Evolutionary conservation across 352 stramenopile species (phyloP), one percentile per base, ranked within the genome.

Genomic region (Hyaloperonospora brassicae): DNA sequence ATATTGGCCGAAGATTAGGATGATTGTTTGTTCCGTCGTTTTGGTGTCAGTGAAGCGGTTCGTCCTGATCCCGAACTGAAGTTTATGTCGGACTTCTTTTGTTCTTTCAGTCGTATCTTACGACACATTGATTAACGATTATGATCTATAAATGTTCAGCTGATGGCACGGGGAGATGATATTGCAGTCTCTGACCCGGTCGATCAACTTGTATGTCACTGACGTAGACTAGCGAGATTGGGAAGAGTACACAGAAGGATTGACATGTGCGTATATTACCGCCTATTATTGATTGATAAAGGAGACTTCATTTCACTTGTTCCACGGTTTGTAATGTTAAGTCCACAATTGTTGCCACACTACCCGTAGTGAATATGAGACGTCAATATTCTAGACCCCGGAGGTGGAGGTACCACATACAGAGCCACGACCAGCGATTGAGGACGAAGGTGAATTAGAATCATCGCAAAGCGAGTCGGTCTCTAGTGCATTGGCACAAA

Each of bases 231-330:
- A 57, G 27, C 42, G 17, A 1, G 42, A 50, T 14, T 51, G 41
- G 42, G 52, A 59, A 5, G 45, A 59, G 17, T 53, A 59, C 38
- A 36, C 45, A 12, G 45, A 54, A 11, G 44, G 52, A 10, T 22
- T 59, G 13, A 53, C 36, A 1, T 54, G 44, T 23, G 44, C 45
- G 0, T 11, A 53, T 2, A 53, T 45, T 13, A 53, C 52, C 9
- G 47, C 36, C 0, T 27, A 47, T 13, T 46, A 55, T 30, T 30
- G 44, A 0, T 2, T 52, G 6, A 24, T 25, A 31, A 27, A n/a
- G 24, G 50, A 55, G 2, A 55, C 50, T 0, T n/a, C 50, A 30
- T 55, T 55, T 22, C 49, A 48, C n/a, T 13, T 52, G 17, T 0
- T 51, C 2, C 51, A 58, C 22, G 42, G 17, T 5, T 52, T 30